These are phyloP conservation scores for Theobroma grandiflorum DNA, from an alignment of 441 rosid genomes.

Conservation along the genomic window DNA sequence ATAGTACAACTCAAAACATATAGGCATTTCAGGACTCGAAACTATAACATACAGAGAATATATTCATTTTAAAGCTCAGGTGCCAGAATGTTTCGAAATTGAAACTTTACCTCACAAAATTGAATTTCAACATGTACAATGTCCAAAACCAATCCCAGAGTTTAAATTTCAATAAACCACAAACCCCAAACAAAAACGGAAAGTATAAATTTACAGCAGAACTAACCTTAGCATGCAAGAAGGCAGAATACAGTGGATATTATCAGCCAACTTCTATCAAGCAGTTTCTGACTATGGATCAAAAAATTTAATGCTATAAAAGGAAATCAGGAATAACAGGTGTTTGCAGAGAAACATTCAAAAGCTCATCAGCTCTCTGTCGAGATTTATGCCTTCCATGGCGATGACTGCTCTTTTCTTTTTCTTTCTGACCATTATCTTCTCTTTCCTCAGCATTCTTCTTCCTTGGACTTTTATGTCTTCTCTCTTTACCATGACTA, in stretches of 20 bases:
- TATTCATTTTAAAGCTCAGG: not conserved
- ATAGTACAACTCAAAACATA: not conserved
- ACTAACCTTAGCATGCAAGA: slow-evolving; percentile 34
- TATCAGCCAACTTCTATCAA: slow-evolving; percentile 25
- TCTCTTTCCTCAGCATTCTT: slow-evolving; percentile 46
- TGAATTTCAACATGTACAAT: slow-evolving; percentile 26
- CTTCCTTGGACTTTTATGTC: slow-evolving; percentile 47
- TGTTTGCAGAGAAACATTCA: slow-evolving; percentile 47
- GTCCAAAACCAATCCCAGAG: slow-evolving; percentile 27
- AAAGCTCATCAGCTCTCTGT: slow-evolving; percentile 48
- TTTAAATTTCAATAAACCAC: slow-evolving; percentile 24
- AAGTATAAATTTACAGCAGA: slow-evolving; percentile 36
- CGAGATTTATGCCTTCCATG: slow-evolving; percentile 57
- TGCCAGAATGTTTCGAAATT: slow-evolving; percentile 18
- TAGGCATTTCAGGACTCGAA: not conserved
- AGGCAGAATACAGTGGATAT: slow-evolving; percentile 30
- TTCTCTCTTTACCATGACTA: slow-evolving; percentile 57
- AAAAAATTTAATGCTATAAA: slow-evolving; percentile 44
- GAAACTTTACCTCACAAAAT: slow-evolving; percentile 24
- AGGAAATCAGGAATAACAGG: slow-evolving; percentile 74
- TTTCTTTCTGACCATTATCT: slow-evolving; percentile 45
- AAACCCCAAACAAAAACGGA: slow-evolving; percentile 26
- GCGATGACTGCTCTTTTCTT: slow-evolving; percentile 52
- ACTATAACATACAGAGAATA: not conserved
- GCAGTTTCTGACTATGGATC: slow-evolving; percentile 11